A percentile compares a stretch with the other conserved stretches of the same genome.
phyloP scores from a whole-genome alignment of 352 stramenopile genomes.

The Globisporangium cederbergense region DNA sequence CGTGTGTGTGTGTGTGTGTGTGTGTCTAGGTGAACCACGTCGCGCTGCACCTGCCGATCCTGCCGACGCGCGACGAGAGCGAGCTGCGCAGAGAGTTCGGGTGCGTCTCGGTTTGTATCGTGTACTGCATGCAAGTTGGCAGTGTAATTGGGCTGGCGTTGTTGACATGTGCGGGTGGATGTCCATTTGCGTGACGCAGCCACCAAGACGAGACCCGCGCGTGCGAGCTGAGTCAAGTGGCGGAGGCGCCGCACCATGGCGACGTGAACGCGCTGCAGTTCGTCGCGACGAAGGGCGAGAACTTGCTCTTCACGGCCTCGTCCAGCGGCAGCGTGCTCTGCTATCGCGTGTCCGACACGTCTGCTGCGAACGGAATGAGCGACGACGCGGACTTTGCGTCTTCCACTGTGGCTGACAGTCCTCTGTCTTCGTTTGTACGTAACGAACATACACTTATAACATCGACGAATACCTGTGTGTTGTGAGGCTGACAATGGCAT shows the following conservation, averaged over 20 bases:
- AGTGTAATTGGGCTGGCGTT: not conserved
- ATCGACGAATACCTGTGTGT: not conserved
- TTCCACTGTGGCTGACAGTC: not conserved
- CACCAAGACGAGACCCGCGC: conserved; percentile 13
- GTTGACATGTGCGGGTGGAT: not conserved
- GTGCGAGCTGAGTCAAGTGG: conserved; percentile 46
- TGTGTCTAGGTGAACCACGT: conserved; percentile 41
- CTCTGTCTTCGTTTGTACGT: conserved; percentile 16
- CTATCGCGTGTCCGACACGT: conserved; percentile 33
- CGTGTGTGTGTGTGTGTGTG: not conserved
- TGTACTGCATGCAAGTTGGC: not conserved
- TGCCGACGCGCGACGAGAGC: conserved; percentile 38
- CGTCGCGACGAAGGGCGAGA: conserved; percentile 34
- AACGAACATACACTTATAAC: not conserved
- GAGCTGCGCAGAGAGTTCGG: conserved; percentile 44
- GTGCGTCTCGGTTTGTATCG: conserved; percentile 16
- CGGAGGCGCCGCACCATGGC: conserved; percentile 41
- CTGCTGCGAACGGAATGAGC: conserved; percentile 15
- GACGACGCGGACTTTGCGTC: conserved; percentile 15
- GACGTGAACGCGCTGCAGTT: conserved; percentile 69
- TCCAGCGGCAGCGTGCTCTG: conserved; percentile 48
- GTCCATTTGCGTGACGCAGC: not conserved
- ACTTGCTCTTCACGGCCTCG: conserved; percentile 59
- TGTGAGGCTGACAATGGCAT: not conserved
- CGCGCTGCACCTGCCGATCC: conserved; percentile 46